A percentile compares a stretch with the other conserved stretches of the same genome.
phyloP scores from a whole-genome alignment of 1,284 basidiomycete species.

The Moniliophthora roreri region DNA sequence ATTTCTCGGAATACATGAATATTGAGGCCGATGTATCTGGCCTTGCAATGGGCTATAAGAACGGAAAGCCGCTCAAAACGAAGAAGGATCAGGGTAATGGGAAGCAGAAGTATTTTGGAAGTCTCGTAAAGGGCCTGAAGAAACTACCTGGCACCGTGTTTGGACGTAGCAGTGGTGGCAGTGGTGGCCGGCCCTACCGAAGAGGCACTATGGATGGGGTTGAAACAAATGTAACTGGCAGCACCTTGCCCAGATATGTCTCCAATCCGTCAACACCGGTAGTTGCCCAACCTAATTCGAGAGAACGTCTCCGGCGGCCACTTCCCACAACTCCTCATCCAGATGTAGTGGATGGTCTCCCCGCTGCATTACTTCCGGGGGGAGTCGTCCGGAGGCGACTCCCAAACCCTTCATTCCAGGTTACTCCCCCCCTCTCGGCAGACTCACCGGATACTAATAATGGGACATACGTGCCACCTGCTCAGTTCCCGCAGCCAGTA shows the following conservation, averaged over 20 bases:
- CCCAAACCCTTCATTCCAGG: not conserved
- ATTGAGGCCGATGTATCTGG: constrained; percentile 2
- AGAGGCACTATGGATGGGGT: not conserved
- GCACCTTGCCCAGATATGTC: not conserved
- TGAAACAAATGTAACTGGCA: not conserved
- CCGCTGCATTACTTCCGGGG: not conserved
- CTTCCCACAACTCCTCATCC: not conserved
- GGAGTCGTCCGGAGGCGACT: not conserved
- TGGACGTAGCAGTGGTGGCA: not conserved
- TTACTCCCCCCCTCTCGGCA: not conserved
- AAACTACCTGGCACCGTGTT: constrained; percentile 12
- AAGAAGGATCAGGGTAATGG: constrained; percentile 7
- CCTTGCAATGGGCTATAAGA: not conserved
- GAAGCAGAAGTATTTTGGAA: constrained; percentile 11
- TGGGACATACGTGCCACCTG: not conserved
- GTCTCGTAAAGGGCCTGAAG: constrained; percentile 10
- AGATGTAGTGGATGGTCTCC: not conserved
- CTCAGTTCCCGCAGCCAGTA: too few relatives aligned
- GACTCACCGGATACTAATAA: not conserved
- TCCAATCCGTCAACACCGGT: not conserved
- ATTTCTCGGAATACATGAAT: constrained; percentile 7
- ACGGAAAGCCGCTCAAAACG: not conserved
- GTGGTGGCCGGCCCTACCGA: not conserved
- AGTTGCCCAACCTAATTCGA: not conserved
- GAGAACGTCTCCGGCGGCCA: not conserved